A percentile compares a stretch with the other conserved stretches of the same genome.
These are phyloP conservation scores for Pochonia chlamydosporia DNA, from an alignment of 2,329 filamentous ascomycete genomes.

Conservation along the genomic window DNA sequence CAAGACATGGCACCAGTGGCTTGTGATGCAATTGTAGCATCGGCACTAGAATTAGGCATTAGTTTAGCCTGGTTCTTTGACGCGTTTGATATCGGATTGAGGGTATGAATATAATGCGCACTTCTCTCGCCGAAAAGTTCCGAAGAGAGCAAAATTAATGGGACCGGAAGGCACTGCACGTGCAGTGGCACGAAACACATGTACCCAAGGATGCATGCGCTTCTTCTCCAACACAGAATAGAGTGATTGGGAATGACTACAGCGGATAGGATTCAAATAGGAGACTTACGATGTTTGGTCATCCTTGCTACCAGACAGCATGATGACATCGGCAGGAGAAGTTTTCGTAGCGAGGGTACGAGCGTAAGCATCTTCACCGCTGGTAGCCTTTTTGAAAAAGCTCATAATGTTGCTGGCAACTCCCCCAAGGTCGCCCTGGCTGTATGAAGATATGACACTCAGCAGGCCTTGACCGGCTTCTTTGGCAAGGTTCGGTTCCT, in stretches of 20 bases:
- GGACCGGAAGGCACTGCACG: too few relatives aligned
- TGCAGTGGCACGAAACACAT: too few relatives aligned
- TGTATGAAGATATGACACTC: conserved; percentile 52
- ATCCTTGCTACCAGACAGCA: conserved; percentile 97
- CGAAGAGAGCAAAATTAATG: too few relatives aligned
- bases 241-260: neutral
- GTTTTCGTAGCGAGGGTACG: conserved; percentile 84
- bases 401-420: conserved; percentile 76
- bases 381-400: conserved; percentile 84
- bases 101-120: too few relatives aligned
- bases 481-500: conserved; percentile 63
- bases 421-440: conserved; percentile 69
- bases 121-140: too few relatives aligned
- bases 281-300: conserved; percentile 79
- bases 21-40: conserved; percentile 84
- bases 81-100: too few relatives aligned
- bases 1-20: conserved; percentile 98
- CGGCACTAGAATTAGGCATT: conserved; percentile 55
- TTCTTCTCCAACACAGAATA: too few relatives aligned
- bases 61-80: neutral
- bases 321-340: conserved; percentile 88
- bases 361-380: conserved; percentile 74
- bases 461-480: conserved; percentile 61
- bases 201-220: too few relatives aligned
- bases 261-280: conserved; percentile 16